Evolutionary conservation across 1,284 basidiomycete species (phyloP), one percentile per base, ranked within the genome.

Genomic region (Boletellus deceptivus): DNA sequence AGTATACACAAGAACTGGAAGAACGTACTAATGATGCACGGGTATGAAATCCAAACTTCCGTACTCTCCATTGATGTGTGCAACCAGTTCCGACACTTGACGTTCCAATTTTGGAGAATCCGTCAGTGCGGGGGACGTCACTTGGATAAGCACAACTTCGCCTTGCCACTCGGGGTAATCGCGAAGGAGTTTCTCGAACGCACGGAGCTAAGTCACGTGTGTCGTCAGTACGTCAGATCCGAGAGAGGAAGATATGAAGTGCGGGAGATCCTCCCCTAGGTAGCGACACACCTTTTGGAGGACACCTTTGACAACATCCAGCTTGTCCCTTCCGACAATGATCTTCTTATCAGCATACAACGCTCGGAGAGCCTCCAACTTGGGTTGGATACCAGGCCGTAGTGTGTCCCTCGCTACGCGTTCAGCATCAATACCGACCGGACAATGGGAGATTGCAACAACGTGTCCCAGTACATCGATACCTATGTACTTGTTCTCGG

Each of bases 341-440:
- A 99, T 98, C 80, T 98, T 98, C 80, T 98, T 98, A 61, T 91
- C 93, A 61, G 91, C 86, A 72, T 99, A 99, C 42, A 98, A 73
- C 33, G 86, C 78, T 35, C 85, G 78, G 1, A 99, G 79, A 0
- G 92, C 88, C 52, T 91, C 86, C 33, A 96, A 78, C 72, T 98
- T 98, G 22, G 95, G 95, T 55, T 82, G 73, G 50, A 99, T 89
- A 6, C 91, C 93, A 0, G 91, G 84, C 3, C 86, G 77, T 46
- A 84, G 86, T 77, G 89, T 80, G 68, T 98, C 95, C 49, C 82
- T 77, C 24, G 85, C 82, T 33, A 98, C 94, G 41, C 95, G 82
- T 55, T 89, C 88, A 6, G 94, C 92, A 65, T 99, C 96, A 56
- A 99, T 88, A n/a, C 97, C 97, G 44, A 99, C 97, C 0, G 96